These are phyloP conservation scores for Cryphonectria nitschkei DNA, from an alignment of 2,329 filamentous ascomycete genomes.

Conservation along the genomic window DNA sequence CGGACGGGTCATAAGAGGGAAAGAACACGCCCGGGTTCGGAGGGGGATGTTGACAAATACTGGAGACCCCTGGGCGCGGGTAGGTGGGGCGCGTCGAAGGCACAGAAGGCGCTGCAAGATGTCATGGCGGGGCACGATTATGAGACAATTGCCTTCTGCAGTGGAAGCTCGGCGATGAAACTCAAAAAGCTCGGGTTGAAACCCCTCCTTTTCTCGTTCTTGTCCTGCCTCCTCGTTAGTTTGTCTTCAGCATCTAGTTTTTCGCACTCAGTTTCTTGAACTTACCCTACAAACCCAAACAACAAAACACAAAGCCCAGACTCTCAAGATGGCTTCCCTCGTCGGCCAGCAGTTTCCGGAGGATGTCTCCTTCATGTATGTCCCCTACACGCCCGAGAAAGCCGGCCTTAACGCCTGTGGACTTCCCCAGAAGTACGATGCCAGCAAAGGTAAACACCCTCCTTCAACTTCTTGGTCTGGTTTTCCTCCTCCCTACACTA, in stretches of 20 bases:
- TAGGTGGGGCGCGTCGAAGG: not conserved
- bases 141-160: not conserved
- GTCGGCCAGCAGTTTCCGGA: slow-evolving; percentile 83
- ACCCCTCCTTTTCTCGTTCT: not conserved
- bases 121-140: not conserved
- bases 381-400: slow-evolving; percentile 73
- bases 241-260: not conserved
- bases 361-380: slow-evolving; percentile 81
- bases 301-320: slow-evolving; percentile 45
- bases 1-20: not conserved
- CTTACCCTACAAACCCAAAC: not conserved
- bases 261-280: not conserved
- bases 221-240: not conserved
- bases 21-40: slow-evolving; percentile 1
- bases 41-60: slow-evolving; percentile 10
- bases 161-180: slow-evolving; percentile 12
- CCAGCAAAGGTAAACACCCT: slow-evolving; percentile 65
- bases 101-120: not conserved
- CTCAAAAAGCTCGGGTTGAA: not conserved
- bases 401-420: slow-evolving; percentile 76
- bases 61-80: not conserved
- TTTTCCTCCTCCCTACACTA: not conserved
- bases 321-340: slow-evolving; percentile 24
- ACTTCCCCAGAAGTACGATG: slow-evolving; percentile 76
- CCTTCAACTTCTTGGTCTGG: not conserved